These are phyloP conservation scores for Paecilomyces dactylethromorphus DNA, from an alignment of 2,329 filamentous ascomycete species.

Conservation along the genomic window DNA sequence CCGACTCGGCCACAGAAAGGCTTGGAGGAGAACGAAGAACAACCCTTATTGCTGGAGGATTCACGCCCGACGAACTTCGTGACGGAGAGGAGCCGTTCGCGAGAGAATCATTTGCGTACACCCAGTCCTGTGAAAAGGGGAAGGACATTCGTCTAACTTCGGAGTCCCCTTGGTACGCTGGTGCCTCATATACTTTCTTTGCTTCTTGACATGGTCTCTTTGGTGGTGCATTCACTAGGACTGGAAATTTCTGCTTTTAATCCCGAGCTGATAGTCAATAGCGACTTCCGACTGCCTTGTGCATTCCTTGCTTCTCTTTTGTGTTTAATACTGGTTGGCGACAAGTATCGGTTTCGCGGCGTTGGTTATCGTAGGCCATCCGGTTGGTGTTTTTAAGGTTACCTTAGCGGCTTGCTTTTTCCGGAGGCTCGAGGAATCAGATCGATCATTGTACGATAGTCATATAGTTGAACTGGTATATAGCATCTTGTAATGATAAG, in stretches of 20 bases:
- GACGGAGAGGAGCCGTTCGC: slow-evolving; percentile 23
- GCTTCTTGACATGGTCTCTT: not conserved
- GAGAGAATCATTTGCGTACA: slow-evolving; percentile 25
- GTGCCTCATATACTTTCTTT: not conserved
- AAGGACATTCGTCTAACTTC: slow-evolving; percentile 12
- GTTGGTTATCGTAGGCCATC: not conserved
- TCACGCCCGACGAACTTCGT: slow-evolving; percentile 22
- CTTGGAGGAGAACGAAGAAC: slow-evolving; percentile 15
- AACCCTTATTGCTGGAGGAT: slow-evolving; percentile 24
- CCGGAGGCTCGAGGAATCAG: not conserved
- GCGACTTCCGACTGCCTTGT: not conserved
- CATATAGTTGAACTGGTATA: not conserved
- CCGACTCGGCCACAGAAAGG: slow-evolving; percentile 4
- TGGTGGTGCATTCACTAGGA: not conserved
- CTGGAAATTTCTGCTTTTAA: not conserved
- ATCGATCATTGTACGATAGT: not conserved
- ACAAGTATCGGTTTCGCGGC: not conserved
- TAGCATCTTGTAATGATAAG: not conserved
- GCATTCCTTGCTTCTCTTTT: not conserved
- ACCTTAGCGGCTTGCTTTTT: not conserved
- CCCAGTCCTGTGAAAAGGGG: slow-evolving; percentile 30
- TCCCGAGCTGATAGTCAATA: not conserved
- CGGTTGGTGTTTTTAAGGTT: not conserved
- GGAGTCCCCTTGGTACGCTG: not conserved
- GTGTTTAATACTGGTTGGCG: not conserved